phyloP scores from a whole-genome alignment of 495 filamentous ascomycete species.

The Lasiosphaeria miniovina region DNA sequence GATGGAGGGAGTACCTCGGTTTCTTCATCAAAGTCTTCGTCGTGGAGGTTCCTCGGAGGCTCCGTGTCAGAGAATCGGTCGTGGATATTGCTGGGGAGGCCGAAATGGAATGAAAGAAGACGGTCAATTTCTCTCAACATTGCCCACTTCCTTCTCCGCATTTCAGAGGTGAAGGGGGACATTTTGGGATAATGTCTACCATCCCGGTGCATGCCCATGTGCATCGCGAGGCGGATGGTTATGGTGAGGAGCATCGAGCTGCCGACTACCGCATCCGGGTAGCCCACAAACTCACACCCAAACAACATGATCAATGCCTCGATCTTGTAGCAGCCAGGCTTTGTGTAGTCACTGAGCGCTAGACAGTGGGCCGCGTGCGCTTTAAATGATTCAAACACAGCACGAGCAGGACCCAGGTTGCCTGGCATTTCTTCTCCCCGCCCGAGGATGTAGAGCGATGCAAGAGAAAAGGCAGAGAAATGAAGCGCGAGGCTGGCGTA shows the following conservation, averaged over 20 bases:
- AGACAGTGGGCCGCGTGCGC: conserved; percentile 35
- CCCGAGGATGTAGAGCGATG: conserved; percentile 21
- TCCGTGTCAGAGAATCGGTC: conserved; percentile 31
- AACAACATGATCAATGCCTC: conserved; percentile 40
- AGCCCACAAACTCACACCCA: conserved; percentile 34
- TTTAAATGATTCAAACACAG: conserved; percentile 27
- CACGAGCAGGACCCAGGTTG: conserved; percentile 17
- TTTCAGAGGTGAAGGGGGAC: conserved; percentile 34
- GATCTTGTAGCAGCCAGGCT: conserved; percentile 36
- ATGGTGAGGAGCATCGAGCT: conserved; percentile 40
- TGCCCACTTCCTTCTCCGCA: conserved; percentile 37
- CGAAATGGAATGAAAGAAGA: conserved; percentile 30
- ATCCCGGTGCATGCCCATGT: conserved; percentile 42
- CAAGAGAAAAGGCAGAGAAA: conserved; percentile 30
- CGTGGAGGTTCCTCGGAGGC: conserved; percentile 37
- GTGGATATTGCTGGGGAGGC: conserved; percentile 29
- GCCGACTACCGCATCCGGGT: conserved; percentile 34
- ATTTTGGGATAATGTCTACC: conserved; percentile 35
- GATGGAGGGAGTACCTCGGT: conserved; percentile 34
- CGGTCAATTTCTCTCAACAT: conserved; percentile 29
- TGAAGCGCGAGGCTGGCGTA: conserved; percentile 31
- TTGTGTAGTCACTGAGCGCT: conserved; percentile 41
- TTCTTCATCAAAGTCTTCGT: conserved; percentile 34
- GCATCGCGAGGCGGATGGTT: conserved; percentile 37
- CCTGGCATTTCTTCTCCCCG: conserved; percentile 25